A percentile compares a stretch with the other conserved stretches of the same genome.
Evolutionary conservation across 257 asterid species (phyloP).

Genomic region (Petunia secreta): DNA sequence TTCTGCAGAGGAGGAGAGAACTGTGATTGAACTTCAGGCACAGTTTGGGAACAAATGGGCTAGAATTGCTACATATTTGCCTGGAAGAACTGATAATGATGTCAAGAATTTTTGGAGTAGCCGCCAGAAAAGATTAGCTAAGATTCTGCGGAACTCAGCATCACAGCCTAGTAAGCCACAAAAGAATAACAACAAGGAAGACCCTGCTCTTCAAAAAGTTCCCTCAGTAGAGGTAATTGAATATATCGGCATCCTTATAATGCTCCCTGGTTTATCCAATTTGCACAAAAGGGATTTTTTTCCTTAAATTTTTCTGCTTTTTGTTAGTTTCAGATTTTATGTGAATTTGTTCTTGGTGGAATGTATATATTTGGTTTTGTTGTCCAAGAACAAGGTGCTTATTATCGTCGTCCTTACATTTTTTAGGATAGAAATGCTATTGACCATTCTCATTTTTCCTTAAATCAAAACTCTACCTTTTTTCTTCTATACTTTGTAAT

Average conservation of each 20-base stretch:
- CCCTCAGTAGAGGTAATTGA: slow-evolving; percentile 45
- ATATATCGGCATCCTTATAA: not conserved
- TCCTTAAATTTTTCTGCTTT: not conserved
- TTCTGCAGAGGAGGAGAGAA: slow-evolving; percentile 76
- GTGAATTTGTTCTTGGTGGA: not conserved
- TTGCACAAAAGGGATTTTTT: not conserved
- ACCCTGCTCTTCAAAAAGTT: slow-evolving; percentile 25
- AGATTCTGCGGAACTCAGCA: slow-evolving; percentile 48
- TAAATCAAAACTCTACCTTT: not conserved
- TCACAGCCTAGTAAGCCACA: slow-evolving; percentile 46
- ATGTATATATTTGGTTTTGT: not conserved
- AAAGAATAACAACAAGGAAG: slow-evolving; percentile 36
- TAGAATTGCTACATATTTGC: slow-evolving; percentile 66
- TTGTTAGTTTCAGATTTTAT: not conserved
- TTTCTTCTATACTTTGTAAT: not conserved
- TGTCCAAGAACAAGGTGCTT: not conserved
- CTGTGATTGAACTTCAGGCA: slow-evolving; percentile 74
- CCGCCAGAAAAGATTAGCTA: slow-evolving; percentile 71
- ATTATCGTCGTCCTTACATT: not conserved
- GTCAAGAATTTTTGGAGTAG: slow-evolving; percentile 94
- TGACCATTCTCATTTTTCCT: not conserved
- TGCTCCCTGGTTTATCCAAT: not conserved
- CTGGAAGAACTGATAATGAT: slow-evolving; percentile 88
- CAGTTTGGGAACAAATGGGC: slow-evolving; percentile 94
- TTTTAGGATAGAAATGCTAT: not conserved